Conservation (phyloP, 768 basidiomycete species). For the Strobilomyces confusus region DNA sequence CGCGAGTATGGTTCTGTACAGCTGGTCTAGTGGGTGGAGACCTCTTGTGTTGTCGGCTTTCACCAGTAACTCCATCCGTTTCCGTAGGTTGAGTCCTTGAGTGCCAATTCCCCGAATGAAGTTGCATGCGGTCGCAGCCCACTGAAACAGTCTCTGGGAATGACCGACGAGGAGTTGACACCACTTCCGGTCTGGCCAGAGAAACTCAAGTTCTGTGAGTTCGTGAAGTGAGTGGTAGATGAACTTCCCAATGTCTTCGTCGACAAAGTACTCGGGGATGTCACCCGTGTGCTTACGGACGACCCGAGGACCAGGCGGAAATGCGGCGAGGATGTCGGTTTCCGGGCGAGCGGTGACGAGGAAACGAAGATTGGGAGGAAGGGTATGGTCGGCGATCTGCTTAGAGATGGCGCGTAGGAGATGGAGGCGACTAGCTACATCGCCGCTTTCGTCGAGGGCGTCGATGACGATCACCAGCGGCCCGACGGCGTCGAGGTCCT, state of each 20-base stretch:
- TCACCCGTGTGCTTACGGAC: not conserved
- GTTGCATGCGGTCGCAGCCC: not conserved
- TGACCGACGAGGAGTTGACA: slow-evolving; percentile 9
- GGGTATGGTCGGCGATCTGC: too few relatives aligned
- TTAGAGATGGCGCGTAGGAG: too few relatives aligned
- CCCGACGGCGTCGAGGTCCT: too few relatives aligned
- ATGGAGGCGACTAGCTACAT: too few relatives aligned
- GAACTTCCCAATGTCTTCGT: slow-evolving; percentile 2
- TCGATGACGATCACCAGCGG: too few relatives aligned
- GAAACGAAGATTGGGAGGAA: too few relatives aligned
- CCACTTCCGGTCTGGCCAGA: slow-evolving; percentile 14
- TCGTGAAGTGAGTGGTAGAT: not conserved
- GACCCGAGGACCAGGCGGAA: not conserved
- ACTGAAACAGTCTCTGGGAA: slow-evolving; percentile 20
- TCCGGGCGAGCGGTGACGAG: too few relatives aligned
- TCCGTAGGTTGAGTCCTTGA: not conserved
- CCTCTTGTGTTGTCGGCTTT: too few relatives aligned
- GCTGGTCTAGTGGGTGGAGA: not conserved
- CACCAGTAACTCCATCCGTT: too few relatives aligned
- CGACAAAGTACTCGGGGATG: not conserved
- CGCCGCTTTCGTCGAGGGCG: too few relatives aligned
- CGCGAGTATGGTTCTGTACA: not conserved
- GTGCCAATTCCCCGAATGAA: slow-evolving; percentile 13
- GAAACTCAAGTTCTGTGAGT: not conserved
- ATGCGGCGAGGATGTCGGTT: too few relatives aligned